A percentile compares a stretch with the other conserved stretches of the same genome.
These are phyloP conservation scores for Geranium incanum DNA, from an alignment of 441 rosid genomes.

Conservation along the genomic window DNA sequence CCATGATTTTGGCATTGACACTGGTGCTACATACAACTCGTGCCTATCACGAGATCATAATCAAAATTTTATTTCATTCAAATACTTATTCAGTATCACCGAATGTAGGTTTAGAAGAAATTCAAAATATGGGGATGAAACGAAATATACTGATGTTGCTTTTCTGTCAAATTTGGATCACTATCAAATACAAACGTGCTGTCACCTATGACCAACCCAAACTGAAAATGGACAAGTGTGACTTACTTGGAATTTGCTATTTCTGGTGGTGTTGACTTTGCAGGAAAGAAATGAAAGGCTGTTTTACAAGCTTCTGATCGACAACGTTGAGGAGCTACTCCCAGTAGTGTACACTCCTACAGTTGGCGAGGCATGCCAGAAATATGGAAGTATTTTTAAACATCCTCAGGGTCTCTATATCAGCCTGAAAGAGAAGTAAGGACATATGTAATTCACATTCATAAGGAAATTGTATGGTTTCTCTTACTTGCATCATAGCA, in stretches of 20 bases:
- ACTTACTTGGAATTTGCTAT: not conserved
- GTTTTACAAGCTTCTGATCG: slow-evolving; percentile 83
- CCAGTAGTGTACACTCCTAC: slow-evolving; percentile 97
- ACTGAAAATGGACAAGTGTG: not conserved
- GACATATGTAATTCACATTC: not conserved
- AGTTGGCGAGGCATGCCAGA: slow-evolving; percentile 48
- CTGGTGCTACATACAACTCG: no score
- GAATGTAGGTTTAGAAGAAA: not conserved
- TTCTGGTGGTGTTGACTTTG: slow-evolving; percentile 7
- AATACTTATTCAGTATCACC: not conserved
- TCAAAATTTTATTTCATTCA: not conserved
- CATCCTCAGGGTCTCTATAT: slow-evolving; percentile 92
- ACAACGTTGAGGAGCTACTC: slow-evolving; percentile 86
- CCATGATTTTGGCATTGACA: not conserved
- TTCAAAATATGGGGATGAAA: not conserved
- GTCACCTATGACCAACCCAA: not conserved
- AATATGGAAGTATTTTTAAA: slow-evolving; percentile 77
- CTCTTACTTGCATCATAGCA: slow-evolving; percentile 11
- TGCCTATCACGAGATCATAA: not conserved
- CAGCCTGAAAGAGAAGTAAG: slow-evolving; percentile 84
- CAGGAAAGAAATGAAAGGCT: slow-evolving; percentile 91
- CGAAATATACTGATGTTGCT: not conserved
- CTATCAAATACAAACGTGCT: not conserved
- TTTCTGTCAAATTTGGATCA: not conserved
- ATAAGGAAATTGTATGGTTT: not conserved